Evolutionary conservation across 2,329 filamentous ascomycete genomes (phyloP), one percentile per base, ranked within the genome.

Genomic region (Penicillium sp.): DNA sequence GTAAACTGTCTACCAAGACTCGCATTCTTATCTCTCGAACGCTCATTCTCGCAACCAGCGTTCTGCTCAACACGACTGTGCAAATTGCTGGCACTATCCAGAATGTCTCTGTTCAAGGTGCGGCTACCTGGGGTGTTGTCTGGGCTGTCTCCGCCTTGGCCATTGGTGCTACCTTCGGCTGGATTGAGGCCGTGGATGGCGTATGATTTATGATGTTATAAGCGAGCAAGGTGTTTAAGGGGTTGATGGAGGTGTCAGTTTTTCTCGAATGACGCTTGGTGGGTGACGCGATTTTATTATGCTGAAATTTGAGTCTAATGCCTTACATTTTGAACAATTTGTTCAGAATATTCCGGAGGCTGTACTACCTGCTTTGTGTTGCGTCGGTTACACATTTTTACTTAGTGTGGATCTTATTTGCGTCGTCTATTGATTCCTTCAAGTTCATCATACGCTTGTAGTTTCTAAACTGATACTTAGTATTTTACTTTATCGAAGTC

Each of bases 21-120:
- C 87, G 86, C 70, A 79, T 84, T 4, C 78, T 87, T 21, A 80
- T 89, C 36, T 77, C 77, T 56, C 82, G 91, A 50, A 91, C 90
- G 0, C 59, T 70, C 4, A 61, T 79, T 7, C 66, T 85, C 36
- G 75, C 75, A 0, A 59, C 64, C 1, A 72, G 80, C 52, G 65
- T 77, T 9, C 67, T 79, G 7, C 62, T 73, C n/a, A 82, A 83
- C 62, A 83, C 80, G 0, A 84, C 87, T 51, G 73, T 91, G 33
- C 83, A 88, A 65, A 83, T 85, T 20, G 82, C 80, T 40, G 78
- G 85, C 48, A 88, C 85, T 0, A 75, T 97, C 17, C 78, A 84
- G 37, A 88, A 90, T 4, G 84, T 90, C 9, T 88, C 92, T 63
- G 56, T 83, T 3, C 62, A 77, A 1, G 93, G 92, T 9, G 90